phyloP scores from a whole-genome alignment of 441 rosid species.

The Brassica hybrid region DNA sequence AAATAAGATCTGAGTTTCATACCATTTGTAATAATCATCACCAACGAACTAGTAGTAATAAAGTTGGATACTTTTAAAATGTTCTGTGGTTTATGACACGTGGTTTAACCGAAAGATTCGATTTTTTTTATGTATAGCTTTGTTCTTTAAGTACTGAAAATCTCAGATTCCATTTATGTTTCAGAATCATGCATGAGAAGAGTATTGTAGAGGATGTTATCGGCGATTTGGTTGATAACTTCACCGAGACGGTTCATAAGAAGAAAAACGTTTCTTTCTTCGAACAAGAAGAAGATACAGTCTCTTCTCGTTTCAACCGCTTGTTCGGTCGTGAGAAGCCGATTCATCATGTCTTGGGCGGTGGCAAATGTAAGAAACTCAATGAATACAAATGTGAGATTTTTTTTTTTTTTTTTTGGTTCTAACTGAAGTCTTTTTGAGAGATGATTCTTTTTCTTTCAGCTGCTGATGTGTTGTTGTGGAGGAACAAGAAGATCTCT shows the following conservation, averaged over 20 bases:
- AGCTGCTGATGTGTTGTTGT: constrained; percentile 99
- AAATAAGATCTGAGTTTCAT: constrained; percentile 34
- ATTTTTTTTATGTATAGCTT: constrained; percentile 1
- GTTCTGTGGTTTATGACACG: constrained; percentile 6
- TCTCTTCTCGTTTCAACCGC: constrained; percentile 61
- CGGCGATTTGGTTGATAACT: constrained; percentile 64
- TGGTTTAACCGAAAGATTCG: constrained; percentile 20
- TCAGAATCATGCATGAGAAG: constrained; percentile 76
- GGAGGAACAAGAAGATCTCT: constrained; percentile 99
- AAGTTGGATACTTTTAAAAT: constrained; percentile 3
- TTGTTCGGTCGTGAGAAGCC: constrained; percentile 88
- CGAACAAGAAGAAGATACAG: constrained; percentile 69
- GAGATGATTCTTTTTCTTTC: constrained; percentile 24
- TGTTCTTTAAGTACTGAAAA: not conserved
- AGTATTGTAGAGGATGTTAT: constrained; percentile 59
- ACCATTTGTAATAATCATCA: constrained; percentile 20
- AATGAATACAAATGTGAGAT: not conserved
- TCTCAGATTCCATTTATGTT: constrained; percentile 17
- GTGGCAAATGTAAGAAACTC: constrained; percentile 70
- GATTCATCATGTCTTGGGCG: constrained; percentile 77
- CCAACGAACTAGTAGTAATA: constrained; percentile 6
- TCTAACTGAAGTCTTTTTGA: constrained; percentile 7
- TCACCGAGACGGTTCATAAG: constrained; percentile 65
- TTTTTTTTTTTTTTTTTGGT: not conserved
- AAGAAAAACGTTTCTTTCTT: constrained; percentile 66